Evolutionary conservation across 1,284 basidiomycete species (phyloP).

Genomic region (Microbotryum saponariae): DNA sequence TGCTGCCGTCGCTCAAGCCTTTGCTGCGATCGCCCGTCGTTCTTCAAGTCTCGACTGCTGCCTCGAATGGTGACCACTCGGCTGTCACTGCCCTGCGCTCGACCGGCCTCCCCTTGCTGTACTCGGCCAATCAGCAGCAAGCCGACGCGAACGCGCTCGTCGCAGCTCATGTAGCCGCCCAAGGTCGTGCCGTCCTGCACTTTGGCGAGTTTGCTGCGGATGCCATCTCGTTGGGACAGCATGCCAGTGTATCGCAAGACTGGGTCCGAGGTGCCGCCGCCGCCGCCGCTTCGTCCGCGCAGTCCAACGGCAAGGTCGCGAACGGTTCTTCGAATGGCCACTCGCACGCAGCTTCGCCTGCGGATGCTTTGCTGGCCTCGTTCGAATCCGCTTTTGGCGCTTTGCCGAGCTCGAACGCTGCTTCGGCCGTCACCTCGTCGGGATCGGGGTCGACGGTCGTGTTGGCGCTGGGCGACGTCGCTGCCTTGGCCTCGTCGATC

Average conservation of each 20-base stretch:
- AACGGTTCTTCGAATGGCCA: conserved; percentile 19
- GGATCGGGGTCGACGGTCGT: conserved; percentile 44
- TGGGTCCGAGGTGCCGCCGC: too few species aligned
- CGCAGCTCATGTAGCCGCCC: conserved; percentile 38
- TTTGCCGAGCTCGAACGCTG: conserved; percentile 9
- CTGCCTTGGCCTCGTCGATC: conserved; percentile 40
- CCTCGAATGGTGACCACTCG: conserved; percentile 36
- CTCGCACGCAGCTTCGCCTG: background rate
- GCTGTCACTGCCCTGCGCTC: conserved; percentile 40
- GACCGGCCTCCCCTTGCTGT: conserved; percentile 39
- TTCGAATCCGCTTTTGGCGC: conserved; percentile 21
- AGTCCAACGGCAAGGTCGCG: background rate
- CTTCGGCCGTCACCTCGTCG: background rate
- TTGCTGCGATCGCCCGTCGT: conserved; percentile 22
- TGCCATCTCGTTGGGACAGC: too few species aligned
- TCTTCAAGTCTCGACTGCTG: conserved; percentile 29
- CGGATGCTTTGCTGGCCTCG: background rate
- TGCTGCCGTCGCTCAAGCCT: conserved; percentile 19
- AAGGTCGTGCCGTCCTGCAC: conserved; percentile 37
- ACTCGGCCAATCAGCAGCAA: conserved; percentile 36
- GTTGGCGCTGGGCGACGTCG: conserved; percentile 59
- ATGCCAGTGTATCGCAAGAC: too few species aligned
- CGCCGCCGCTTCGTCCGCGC: too few species aligned
- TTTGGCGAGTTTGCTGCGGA: conserved; percentile 28
- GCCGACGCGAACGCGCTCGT: conserved; percentile 40